Evolutionary conservation across 108 stramenopile genomes (phyloP), one percentile per base, ranked within the genome.

Genomic region (Aurantiochytrium sp.): DNA sequence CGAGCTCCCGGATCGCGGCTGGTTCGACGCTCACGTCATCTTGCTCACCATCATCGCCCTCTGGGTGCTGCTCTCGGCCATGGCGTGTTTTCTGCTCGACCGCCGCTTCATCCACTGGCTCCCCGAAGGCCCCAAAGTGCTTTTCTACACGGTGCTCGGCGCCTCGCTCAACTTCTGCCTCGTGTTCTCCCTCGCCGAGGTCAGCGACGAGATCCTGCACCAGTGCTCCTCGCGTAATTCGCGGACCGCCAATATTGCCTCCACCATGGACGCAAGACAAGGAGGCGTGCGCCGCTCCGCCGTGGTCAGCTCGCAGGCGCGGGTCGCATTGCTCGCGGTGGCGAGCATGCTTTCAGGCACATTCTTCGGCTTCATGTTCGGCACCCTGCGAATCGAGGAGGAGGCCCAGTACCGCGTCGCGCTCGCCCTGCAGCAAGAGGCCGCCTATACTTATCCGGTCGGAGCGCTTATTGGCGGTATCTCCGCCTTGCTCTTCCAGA

Each of bases 321-420:
- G 73, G 12, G 73, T 48, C 24, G 73, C 73, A 30, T 24, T 81
- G 12, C 73, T 81, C 45, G 73, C 73, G 1, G 73, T 24, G 27
- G 73, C 73, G 27, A 48, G 42, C 73, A 30, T 81, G 21, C 73
- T 81, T 27, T 81, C 73, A 0, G 73, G 73, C 0, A 81, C 45
- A 6, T 81, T 81, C 1, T 81, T 81, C 2, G 73, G 73, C 15
- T 81, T 81, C 4, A 81, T 81, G 73, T 81, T 81, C 32, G 73
- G 73, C 12, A 81, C 73, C 39, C 32, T 81, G 73, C 73, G 73
- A 3, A 81, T 81, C 2, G 73, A 81, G 30, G 73, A 81, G 45
- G 73, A 81, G 24, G 15, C 42, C 6, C 39, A 48, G 45, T 81
- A 81, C 24, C 39, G 73, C 6, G 73, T 81, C n/a, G 73, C 73